Evolutionary conservation across 371 early-diverging fungal genomes (phyloP), one percentile per base, ranked within the genome.

Genomic region (Mortierella sp.): DNA sequence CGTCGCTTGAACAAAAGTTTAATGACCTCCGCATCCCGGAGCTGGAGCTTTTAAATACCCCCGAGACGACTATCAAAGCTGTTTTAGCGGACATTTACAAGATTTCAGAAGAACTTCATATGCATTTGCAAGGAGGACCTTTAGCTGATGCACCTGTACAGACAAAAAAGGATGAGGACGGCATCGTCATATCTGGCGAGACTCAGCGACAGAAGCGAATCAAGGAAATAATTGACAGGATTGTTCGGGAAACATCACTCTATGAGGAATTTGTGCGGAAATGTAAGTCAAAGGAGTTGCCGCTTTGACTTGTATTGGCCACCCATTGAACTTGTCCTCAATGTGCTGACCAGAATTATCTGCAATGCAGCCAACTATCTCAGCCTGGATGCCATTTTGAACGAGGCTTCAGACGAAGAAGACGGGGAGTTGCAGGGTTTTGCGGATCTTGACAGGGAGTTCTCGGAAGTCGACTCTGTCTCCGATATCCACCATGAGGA

Each of bases 191-290:
- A 6, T 76, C 82, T 11, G 82, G 76, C n/a, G 73, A 76, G 45
- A 63, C 63, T 53, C 82, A 81, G 43, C 43, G 82, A 38, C 82
- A 81, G 59, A 81, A 72, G 52, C 69, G 82, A 3, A 87, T 91
- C 21, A 68, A 83, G 40, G 83, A 85, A 45, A 77, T 94, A 15
- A 63, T 95, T 65, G 92, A 92, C 63, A 84, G 87, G 55, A 87
- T 94, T 22, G 82, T 84, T 13, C 86, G 88, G 59, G 94, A 94
- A 60, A 90, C 92, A 47, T 88, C 91, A 0, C 74, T 95, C 1
- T 94, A 93, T 58, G 92, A 93, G 75, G 93, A 95, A 73, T 95
- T 95, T 87, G 88, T 91, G 13, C 90, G 90, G 22, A 88, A 88
- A 81, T 92, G 95, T 94, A 86, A 69, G 84, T 50, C 13, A 38